Evolutionary conservation across 495 filamentous ascomycete species (phyloP), one percentile per base, ranked within the genome.

Genomic region (Beverwykella pulmonaria): DNA sequence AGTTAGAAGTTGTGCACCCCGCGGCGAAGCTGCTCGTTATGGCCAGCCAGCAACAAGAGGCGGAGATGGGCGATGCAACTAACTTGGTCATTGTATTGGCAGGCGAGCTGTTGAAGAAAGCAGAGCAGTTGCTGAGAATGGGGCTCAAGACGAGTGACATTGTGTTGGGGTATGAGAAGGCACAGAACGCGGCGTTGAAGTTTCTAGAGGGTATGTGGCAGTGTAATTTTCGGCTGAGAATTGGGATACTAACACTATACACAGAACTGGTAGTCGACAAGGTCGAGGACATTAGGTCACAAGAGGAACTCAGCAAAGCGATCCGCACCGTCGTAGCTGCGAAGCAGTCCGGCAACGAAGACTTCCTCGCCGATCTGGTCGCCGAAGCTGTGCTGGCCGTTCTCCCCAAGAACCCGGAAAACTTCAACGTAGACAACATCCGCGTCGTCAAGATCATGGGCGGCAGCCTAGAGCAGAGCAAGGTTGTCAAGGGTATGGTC

Each of bases 381-480:
- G 87, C 95, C 36, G 92, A 97, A 81, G 95, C 93, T 27, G 92
- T 98, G 25, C 86, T 97, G 55, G 87, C 92, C 53, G 95, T 99
- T 3, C 85, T 98, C 50, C 95, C 95, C 64, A 98, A 97, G 82
- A 95, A 98, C 81, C 90, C 95, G n/a, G 76, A 82, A 75, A 97
- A 97, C 81, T 99, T 99, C 82, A 99, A 98, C 79, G 95, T 99
- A 69, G 95, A 99, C 82, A 99, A 98, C 75, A 87, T 99, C 68
- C 92, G 95, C 53, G 95, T 99, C 63, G 95, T 99, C 62, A 99
- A 99, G 82, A 98, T 99, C 71, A 97, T 99, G 95, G 95, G 95
- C 68, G 94, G 95, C 63, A 91, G 88, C 75, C 82, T 98, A 73
- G 90, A 92, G 74, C 93, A 98, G 78, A 94, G 90, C 73, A 86